Conservation (phyloP, 2,329 filamentous ascomycete genomes). For the Hymenoscyphus occultus region DNA sequence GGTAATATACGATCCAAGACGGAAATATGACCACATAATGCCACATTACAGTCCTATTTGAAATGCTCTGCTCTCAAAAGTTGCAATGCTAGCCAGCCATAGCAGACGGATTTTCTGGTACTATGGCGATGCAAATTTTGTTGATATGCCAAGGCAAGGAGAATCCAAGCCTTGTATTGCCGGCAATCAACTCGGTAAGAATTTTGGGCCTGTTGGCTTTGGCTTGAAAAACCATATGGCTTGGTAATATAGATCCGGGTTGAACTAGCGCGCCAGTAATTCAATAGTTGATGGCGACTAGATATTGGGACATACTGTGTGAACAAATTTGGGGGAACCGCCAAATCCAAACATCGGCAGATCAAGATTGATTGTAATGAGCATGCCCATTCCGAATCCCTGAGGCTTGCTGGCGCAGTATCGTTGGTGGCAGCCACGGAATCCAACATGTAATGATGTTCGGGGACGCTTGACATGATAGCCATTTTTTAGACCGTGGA, state of each 20-base stretch:
- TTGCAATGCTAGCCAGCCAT: neutral
- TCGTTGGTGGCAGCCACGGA: neutral
- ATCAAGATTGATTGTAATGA: no score
- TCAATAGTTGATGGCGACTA: neutral
- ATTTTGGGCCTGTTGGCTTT: neutral
- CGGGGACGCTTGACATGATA: neutral
- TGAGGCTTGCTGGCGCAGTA: neutral
- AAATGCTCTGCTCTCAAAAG: neutral
- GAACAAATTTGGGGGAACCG: neutral
- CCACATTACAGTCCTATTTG: neutral
- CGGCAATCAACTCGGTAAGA: neutral
- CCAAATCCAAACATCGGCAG: neutral
- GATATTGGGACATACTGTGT: neutral
- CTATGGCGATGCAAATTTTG: neutral
- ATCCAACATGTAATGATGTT: neutral
- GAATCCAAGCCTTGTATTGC: neutral
- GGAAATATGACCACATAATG: neutral
- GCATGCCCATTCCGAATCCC: no score
- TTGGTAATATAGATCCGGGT: neutral
- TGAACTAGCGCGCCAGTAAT: neutral
- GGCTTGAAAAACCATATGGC: no score
- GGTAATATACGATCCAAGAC: neutral
- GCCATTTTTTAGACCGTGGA: neutral
- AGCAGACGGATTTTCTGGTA: neutral
- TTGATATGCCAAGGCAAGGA: neutral